Evolutionary conservation across 1,284 basidiomycete genomes (phyloP).

Genomic region (Mycosarcoma maydis): DNA sequence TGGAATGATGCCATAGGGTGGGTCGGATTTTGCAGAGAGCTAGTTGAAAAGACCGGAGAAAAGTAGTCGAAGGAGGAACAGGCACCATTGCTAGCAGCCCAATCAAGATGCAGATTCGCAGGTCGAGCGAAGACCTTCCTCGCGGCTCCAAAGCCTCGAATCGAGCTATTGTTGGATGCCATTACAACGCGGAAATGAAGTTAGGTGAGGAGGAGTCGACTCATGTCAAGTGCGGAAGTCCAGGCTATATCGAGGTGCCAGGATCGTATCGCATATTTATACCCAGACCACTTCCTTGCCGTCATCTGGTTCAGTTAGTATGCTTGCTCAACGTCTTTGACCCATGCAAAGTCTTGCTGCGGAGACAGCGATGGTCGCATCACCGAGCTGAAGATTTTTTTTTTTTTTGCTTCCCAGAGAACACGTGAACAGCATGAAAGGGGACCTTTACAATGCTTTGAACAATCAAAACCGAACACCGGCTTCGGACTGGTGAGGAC

Average conservation of each 20-base stretch:
- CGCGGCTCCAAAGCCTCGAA: neutral
- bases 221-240: too few relatives aligned
- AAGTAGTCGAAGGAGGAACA: neutral
- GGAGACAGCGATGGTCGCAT: too few relatives aligned
- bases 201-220: neutral
- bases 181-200: neutral
- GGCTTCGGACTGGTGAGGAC: too few relatives aligned
- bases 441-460: too few relatives aligned
- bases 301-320: too few relatives aligned
- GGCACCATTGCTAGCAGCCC: conserved; percentile 8
- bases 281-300: neutral
- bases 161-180: neutral
- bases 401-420: too few relatives aligned
- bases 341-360: too few relatives aligned
- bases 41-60: neutral
- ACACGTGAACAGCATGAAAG: too few relatives aligned
- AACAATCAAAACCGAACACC: too few relatives aligned
- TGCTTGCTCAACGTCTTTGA: too few relatives aligned
- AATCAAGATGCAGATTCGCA: conserved; percentile 25
- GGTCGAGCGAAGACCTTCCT: conserved; percentile 22
- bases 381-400: too few relatives aligned
- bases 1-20: neutral
- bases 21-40: neutral
- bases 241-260: too few relatives aligned
- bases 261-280: neutral